A percentile compares a stretch with the other conserved stretches of the same genome.
phyloP scores from a whole-genome alignment of 177 flowering plant genomes.

The Vitis hybrid region DNA sequence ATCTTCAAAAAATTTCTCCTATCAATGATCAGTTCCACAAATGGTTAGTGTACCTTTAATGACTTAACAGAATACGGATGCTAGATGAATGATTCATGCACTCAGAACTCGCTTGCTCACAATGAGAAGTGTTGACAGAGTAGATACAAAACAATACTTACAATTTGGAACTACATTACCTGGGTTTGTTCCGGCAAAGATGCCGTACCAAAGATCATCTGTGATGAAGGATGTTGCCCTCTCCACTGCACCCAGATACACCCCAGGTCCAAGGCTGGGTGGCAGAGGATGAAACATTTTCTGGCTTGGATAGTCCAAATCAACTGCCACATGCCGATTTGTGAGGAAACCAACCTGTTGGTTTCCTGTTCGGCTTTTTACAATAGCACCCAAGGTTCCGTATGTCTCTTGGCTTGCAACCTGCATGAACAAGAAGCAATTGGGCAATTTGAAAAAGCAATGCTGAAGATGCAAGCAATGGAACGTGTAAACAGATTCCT shows the following conservation, averaged over 20 bases:
- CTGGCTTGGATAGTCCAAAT: constrained; percentile 88
- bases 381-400: constrained; percentile 95
- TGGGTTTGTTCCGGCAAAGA: constrained; percentile 94
- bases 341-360: constrained; percentile 91
- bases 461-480: background rate
- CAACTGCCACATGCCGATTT: constrained; percentile 92
- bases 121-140: background rate
- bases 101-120: background rate
- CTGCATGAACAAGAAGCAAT: constrained; percentile 34
- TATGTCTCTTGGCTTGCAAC: constrained; percentile 96
- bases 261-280: constrained; percentile 94
- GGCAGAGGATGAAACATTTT: constrained; percentile 98
- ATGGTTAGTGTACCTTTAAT: background rate
- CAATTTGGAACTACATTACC: constrained; percentile 47
- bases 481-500: background rate
- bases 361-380: constrained; percentile 85
- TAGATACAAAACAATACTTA: background rate
- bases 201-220: constrained; percentile 96
- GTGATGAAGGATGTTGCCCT: constrained; percentile 95
- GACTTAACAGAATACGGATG: background rate
- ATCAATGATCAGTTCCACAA: background rate
- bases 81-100: background rate
- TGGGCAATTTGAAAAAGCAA: background rate
- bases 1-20: background rate
- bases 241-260: constrained; percentile 93